Evolutionary conservation across 768 basidiomycete species (phyloP).

Genomic region (Leccinum arenicola): DNA sequence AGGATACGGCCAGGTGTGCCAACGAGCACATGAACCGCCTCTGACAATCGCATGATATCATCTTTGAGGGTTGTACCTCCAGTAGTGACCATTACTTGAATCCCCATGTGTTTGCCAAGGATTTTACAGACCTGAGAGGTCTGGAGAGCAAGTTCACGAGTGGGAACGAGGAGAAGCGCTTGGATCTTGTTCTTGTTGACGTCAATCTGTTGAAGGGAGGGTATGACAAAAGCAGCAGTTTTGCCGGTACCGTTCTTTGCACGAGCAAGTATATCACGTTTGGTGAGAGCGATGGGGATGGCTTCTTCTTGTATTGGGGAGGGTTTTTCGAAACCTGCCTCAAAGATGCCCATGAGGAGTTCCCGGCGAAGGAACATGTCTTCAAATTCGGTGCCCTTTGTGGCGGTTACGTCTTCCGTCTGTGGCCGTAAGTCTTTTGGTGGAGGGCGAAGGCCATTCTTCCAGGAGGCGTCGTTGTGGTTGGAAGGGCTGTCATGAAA

Average conservation of each 20-base stretch:
- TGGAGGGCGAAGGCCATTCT: constrained; percentile 74
- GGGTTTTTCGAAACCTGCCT: constrained; percentile 95
- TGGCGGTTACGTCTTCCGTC: constrained; percentile 94
- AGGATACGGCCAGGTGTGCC: constrained; percentile 96
- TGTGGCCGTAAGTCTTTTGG: constrained; percentile 92
- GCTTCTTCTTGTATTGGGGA: constrained; percentile 99
- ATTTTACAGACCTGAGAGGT: constrained; percentile 99
- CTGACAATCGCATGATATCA: constrained; percentile 89
- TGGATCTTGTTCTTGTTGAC: constrained; percentile 84
- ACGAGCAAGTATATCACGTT: constrained; percentile 91
- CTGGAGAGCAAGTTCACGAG: constrained; percentile 97
- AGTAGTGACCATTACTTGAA: constrained; percentile 99
- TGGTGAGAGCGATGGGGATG: constrained; percentile 90
- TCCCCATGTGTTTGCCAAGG: constrained; percentile 91
- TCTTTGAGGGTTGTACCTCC: constrained; percentile 98
- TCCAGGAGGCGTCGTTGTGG: constrained; percentile 53
- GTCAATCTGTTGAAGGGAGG: constrained; percentile 91
- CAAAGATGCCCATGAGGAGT: constrained; percentile 99
- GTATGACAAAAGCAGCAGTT: constrained; percentile 99
- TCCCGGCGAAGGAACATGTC: constrained; percentile 90
- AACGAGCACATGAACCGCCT: constrained; percentile 92
- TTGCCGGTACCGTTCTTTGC: constrained; percentile 98
- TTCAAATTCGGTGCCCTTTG: constrained; percentile 94
- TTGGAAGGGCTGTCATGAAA: constrained; percentile 23
- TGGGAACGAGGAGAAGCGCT: constrained; percentile 94